Base-by-base conservation (phyloP, 163 green algal genomes). In the Volvox carteri region DNA sequence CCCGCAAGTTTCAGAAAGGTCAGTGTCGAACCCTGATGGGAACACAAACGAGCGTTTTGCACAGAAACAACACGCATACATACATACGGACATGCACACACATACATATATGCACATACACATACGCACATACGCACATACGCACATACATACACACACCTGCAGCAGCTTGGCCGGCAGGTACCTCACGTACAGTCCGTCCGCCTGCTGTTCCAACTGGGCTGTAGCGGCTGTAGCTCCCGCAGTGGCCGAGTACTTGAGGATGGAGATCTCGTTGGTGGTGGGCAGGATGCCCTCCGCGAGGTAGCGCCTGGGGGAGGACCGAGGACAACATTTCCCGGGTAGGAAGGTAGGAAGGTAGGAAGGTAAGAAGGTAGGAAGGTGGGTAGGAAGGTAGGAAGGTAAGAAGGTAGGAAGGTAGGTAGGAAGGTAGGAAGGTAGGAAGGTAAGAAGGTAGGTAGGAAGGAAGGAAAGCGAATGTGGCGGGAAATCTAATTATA, bases 181-280 rank as follows among this genome's bases (percentile, higher is more conserved):
- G 70, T 89, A 86, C 3, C 91, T 74, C n/a, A 94, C 86, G 65
- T 92, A 95, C 39, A 94, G 68, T 3, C 93, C 93, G 54, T 95
- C 93, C 9, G 89, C 39, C 88, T 94, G 85, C 88, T 94, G 91
- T 72, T 91, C 78, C 16, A 95, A 39, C 67, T 77, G 58, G 41
- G 78, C 28, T 3, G 56, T 7, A 25, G 33, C 42, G 48, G 70
- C 6, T 7, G 21, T 93, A 76, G 25, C 14, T 23, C 25, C 46
- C 12, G 84, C 50, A 12, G 48, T 46, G 14, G 52, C 6, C 0
- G 86, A 87, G 67, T 94, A 97, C 90, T 96, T 97, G 42, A 99
- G 92, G 35, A 99, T 92, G 25, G 91, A 97, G 86, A 99, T 99
- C 89, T 99, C 98, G 88, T 99, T 99, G 60, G 98, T 99, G 84